Conservation (phyloP, 371 early-diverging fungal genomes). For the Mucor lusitanicus region DNA sequence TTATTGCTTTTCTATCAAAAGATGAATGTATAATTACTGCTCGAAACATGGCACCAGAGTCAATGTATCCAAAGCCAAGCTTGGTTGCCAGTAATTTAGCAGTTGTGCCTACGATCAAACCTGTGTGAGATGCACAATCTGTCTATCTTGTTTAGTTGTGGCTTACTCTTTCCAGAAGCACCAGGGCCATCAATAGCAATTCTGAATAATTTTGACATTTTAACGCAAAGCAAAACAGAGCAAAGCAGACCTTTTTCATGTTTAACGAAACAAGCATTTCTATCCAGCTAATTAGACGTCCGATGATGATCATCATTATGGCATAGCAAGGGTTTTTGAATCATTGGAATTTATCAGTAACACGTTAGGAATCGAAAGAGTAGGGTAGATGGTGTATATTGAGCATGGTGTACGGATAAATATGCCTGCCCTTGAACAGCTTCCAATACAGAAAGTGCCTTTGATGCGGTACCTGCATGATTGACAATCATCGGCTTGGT, state of each 20-base stretch:
- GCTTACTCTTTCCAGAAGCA: conserved; percentile 88
- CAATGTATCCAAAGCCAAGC: conserved; percentile 80
- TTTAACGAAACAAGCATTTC: neutral
- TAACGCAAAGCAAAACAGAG: neutral
- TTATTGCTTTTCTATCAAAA: too few relatives aligned
- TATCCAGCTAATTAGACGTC: neutral
- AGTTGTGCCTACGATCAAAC: conserved; percentile 59
- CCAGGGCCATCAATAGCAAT: conserved; percentile 95
- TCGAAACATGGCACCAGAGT: conserved; percentile 77
- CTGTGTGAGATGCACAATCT: neutral
- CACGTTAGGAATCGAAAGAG: neutral
- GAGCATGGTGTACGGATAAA: neutral
- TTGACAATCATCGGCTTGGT: neutral
- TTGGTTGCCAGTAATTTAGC: conserved; percentile 71
- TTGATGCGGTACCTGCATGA: neutral
- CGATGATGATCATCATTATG: neutral
- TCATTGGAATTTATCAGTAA: neutral
- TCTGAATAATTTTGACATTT: conserved; percentile 59
- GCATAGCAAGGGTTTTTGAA: neutral
- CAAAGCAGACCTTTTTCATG: neutral
- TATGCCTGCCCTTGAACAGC: neutral
- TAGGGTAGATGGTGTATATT: neutral
- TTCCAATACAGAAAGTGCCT: neutral
- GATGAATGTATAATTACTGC: conserved; percentile 42
- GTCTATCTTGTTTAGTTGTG: neutral